Conservation (phyloP, 2,329 filamentous ascomycete genomes). For the Phaeosphaeriaceae sp. region DNA sequence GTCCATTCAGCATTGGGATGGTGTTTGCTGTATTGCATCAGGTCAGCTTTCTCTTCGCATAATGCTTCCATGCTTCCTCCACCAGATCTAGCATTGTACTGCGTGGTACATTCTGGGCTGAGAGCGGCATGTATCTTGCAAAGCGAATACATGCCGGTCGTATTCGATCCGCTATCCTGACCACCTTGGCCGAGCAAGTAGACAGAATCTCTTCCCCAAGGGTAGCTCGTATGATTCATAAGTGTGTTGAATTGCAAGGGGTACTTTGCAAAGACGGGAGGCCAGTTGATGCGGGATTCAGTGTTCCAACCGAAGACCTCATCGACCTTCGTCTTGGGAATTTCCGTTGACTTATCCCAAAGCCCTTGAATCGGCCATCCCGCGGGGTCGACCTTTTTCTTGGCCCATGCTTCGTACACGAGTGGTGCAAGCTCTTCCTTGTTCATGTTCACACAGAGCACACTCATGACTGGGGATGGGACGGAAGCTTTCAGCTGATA, state of each 20-base stretch:
- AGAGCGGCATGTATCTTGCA: constrained; percentile 72
- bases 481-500: constrained; percentile 74
- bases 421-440: constrained; percentile 67
- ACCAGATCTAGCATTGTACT: constrained; percentile 58
- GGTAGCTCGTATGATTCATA: constrained; percentile 45
- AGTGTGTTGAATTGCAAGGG: constrained; percentile 72
- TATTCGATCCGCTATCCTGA: constrained; percentile 19
- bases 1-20: constrained; percentile 61
- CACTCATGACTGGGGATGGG: constrained; percentile 74
- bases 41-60: constrained; percentile 66
- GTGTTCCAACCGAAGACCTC: constrained; percentile 73
- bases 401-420: constrained; percentile 69
- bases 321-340: constrained; percentile 64
- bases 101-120: constrained; percentile 72
- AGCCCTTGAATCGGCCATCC: constrained; percentile 22
- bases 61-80: constrained; percentile 64
- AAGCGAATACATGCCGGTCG: constrained; percentile 63
- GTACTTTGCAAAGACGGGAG: constrained; percentile 54
- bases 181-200: constrained; percentile 66
- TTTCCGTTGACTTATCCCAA: constrained; percentile 31
- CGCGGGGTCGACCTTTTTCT: constrained; percentile 36
- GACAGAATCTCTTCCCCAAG: constrained; percentile 61
- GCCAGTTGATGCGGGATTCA: constrained; percentile 58
- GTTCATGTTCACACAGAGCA: constrained; percentile 74
- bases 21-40: constrained; percentile 63